phyloP scores from a whole-genome alignment of 345 rosid species.

The Litchi chinensis region DNA sequence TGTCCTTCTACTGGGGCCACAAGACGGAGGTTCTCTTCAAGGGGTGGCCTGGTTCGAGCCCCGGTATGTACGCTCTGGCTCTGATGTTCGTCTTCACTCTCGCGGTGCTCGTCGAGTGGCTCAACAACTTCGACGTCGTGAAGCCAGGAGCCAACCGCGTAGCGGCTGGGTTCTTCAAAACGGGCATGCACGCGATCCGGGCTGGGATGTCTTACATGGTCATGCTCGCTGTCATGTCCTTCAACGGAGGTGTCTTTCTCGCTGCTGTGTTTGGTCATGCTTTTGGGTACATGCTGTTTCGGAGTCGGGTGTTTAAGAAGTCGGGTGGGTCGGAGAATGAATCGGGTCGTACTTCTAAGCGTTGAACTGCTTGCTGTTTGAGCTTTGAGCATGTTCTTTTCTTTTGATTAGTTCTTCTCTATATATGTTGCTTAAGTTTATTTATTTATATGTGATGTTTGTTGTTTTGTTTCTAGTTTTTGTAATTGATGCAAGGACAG shows the following conservation, averaged over 20 bases:
- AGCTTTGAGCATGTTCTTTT: background rate
- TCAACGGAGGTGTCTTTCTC: slow-evolving; percentile 74
- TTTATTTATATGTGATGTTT: background rate
- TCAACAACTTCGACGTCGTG: slow-evolving; percentile 39
- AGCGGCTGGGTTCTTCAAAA: slow-evolving; percentile 53
- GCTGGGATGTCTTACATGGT: slow-evolving; percentile 68
- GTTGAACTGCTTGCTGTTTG: slow-evolving; percentile 8
- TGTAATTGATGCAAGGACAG: background rate
- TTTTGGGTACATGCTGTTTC: slow-evolving; percentile 62
- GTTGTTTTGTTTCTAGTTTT: background rate
- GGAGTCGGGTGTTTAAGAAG: slow-evolving; percentile 51
- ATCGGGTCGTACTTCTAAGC: slow-evolving; percentile 14
- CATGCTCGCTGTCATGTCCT: slow-evolving; percentile 77
- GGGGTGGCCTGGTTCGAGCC: slow-evolving; percentile 74
- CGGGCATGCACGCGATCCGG: slow-evolving; percentile 56
- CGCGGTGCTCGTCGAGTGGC: slow-evolving; percentile 62
- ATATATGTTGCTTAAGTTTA: no score
- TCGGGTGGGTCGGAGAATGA: slow-evolving; percentile 31
- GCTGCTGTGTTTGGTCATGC: slow-evolving; percentile 75
- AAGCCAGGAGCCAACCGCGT: slow-evolving; percentile 55
- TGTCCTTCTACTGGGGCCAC: slow-evolving; percentile 73
- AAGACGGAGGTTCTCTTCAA: slow-evolving; percentile 56
- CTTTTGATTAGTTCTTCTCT: background rate
- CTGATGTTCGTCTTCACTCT: slow-evolving; percentile 60
- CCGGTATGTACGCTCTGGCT: slow-evolving; percentile 69